Conservation (phyloP, 2,329 filamentous ascomycete genomes). For the Apiospora malaysiana region DNA sequence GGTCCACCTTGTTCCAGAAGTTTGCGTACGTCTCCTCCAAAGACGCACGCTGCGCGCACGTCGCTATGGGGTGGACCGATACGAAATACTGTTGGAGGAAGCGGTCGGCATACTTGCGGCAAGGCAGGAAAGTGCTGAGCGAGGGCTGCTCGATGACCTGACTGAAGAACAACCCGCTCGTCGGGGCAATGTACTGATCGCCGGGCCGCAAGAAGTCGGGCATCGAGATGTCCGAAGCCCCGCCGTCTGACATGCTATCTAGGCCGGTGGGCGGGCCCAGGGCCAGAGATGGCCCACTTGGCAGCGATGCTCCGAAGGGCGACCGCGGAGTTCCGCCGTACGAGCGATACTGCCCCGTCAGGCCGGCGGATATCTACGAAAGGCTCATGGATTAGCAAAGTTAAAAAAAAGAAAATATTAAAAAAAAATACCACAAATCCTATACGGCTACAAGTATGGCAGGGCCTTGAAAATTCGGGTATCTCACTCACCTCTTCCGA, state of each 20-base stretch:
- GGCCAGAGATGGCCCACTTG: constrained; percentile 28
- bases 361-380: constrained; percentile 30
- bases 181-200: constrained; percentile 69
- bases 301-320: constrained; percentile 25
- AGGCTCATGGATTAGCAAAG: constrained; percentile 23
- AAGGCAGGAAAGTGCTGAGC: constrained; percentile 66
- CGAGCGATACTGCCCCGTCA: constrained; percentile 34
- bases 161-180: constrained; percentile 71
- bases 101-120: constrained; percentile 61
- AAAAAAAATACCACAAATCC: too few species aligned
- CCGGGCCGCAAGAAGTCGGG: constrained; percentile 68
- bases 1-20: constrained; percentile 69
- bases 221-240: constrained; percentile 36
- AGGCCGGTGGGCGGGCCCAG: constrained; percentile 31
- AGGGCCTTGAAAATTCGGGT: background rate
- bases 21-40: constrained; percentile 68
- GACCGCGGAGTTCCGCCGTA: constrained; percentile 25
- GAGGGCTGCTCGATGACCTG: constrained; percentile 53
- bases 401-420: too few species aligned
- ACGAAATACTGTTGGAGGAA: constrained; percentile 71
- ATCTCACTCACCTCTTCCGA: constrained; percentile 68
- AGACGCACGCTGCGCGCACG: constrained; percentile 70
- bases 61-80: constrained; percentile 71
- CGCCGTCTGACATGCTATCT: constrained; percentile 33
- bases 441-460: background rate